phyloP scores from a whole-genome alignment of 179 eudicot species.

The Drosera spatulata region DNA sequence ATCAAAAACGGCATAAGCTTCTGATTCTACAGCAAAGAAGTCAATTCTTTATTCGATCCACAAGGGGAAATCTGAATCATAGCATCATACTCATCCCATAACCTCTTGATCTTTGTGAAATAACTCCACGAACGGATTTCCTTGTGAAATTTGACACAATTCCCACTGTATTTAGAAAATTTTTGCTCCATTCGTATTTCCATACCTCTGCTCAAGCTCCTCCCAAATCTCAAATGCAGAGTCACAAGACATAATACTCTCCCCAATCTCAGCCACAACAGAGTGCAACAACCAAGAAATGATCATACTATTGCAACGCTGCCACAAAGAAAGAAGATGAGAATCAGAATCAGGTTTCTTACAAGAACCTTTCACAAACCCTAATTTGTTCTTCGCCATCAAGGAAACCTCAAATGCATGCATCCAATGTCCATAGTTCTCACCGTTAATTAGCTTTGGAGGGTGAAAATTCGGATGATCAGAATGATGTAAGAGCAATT shows the following conservation, averaged over 20 bases:
- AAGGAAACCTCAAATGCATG: no score
- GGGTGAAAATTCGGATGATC: no score
- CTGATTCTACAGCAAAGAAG: no score
- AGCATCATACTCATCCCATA: background rate
- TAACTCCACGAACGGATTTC: background rate
- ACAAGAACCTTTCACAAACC: background rate
- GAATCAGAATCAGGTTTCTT: background rate
- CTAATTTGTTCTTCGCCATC: no score
- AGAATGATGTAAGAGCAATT: no score
- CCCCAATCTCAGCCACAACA: background rate
- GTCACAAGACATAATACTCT: background rate
- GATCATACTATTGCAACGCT: background rate
- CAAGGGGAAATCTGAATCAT: no score
- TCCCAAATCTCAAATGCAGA: background rate
- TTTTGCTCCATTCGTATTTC: constrained; percentile 1
- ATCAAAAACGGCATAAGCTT: background rate
- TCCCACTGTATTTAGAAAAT: background rate
- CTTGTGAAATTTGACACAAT: background rate
- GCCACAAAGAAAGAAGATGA: background rate
- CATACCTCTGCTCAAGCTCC: background rate
- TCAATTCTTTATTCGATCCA: background rate
- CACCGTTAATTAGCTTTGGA: no score
- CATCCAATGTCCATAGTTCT: no score
- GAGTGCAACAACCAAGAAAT: constrained; percentile 3
- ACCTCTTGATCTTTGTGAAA: background rate